Percentiles rank a stretch among this genome's conserved stretches.
Conservation (phyloP, 2,329 filamentous ascomycete species). For the Ceratocystis diversiconidia region DNA sequence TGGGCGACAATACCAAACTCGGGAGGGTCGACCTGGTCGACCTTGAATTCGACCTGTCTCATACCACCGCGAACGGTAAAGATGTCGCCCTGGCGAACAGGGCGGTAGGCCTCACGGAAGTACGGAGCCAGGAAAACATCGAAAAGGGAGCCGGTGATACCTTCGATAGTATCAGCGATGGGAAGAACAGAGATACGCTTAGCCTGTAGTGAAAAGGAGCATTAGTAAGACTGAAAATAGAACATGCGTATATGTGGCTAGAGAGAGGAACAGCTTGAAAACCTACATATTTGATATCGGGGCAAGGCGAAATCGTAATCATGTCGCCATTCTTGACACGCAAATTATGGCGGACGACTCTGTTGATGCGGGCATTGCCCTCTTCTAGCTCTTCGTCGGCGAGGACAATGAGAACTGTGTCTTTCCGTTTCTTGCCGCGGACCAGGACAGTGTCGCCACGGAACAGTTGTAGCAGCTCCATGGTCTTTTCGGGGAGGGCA, state of each 20-base stretch:
- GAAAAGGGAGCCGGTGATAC: conserved; percentile 92
- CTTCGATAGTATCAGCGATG: conserved; percentile 95
- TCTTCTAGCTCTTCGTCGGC: conserved; percentile 97
- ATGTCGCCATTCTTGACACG: conserved; percentile 97
- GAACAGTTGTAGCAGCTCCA: conserved; percentile 97
- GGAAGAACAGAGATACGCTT: conserved; percentile 98
- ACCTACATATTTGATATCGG: conserved; percentile 99
- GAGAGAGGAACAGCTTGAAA: neutral
- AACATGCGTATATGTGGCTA: neutral
- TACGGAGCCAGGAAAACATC: conserved; percentile 98
- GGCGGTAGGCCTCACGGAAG: conserved; percentile 97
- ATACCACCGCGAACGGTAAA: conserved; percentile 97
- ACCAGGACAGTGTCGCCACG: conserved; percentile 95
- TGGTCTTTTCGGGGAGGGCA: conserved; percentile 92
- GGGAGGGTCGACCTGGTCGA: conserved; percentile 94
- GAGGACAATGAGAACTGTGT: conserved; percentile 93
- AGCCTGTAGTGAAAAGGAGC: conserved; percentile 43
- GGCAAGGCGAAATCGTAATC: conserved; percentile 92
- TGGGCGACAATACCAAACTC: conserved; percentile 98
- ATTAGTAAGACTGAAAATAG: neutral
- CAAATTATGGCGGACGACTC: conserved; percentile 94
- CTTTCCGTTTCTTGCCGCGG: conserved; percentile 99
- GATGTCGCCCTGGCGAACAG: conserved; percentile 89
- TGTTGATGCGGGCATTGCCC: conserved; percentile 92
- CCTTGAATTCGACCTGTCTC: conserved; percentile 99